phyloP scores from a whole-genome alignment of 352 stramenopile genomes.

The Globisporangium canariense region DNA sequence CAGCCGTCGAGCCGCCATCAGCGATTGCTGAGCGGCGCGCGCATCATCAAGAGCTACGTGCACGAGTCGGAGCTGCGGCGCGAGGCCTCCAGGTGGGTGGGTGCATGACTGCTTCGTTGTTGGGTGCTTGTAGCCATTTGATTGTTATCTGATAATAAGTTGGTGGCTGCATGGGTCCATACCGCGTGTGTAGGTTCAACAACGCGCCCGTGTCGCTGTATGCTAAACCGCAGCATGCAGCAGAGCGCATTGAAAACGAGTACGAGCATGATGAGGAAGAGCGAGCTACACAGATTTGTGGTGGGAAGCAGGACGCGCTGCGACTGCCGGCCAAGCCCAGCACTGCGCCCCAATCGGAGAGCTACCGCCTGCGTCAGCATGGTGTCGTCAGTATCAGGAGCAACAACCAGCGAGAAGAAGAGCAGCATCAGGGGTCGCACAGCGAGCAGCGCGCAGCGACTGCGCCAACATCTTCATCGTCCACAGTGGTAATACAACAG shows the following conservation, averaged over 20 bases:
- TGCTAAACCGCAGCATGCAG: conserved; percentile 1
- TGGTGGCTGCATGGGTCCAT: conserved; percentile 16
- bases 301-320: conserved; percentile 4
- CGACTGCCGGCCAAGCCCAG: conserved; percentile 10
- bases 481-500: neutral
- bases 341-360: conserved; percentile 2
- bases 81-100: conserved; percentile 29
- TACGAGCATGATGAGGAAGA: conserved; percentile 2
- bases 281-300: neutral
- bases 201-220: conserved; percentile 21
- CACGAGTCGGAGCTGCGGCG: conserved; percentile 40
- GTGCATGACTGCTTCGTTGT: neutral
- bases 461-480: neutral
- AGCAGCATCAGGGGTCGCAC: neutral
- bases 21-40: conserved; percentile 22
- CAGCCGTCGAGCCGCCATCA: conserved; percentile 9
- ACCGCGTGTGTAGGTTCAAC: conserved; percentile 14
- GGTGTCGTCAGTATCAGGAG: neutral
- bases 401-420: conserved; percentile 18
- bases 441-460: neutral
- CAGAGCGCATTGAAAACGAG: neutral
- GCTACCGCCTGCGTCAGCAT: conserved; percentile 6
- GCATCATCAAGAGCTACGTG: conserved; percentile 50
- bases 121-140: neutral
- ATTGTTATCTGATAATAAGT: neutral